Percentiles rank a stretch among this genome's conserved stretches.
Evolutionary conservation across 2,329 filamentous ascomycete species (phyloP).

Genomic region (Aspergillus tamarii): DNA sequence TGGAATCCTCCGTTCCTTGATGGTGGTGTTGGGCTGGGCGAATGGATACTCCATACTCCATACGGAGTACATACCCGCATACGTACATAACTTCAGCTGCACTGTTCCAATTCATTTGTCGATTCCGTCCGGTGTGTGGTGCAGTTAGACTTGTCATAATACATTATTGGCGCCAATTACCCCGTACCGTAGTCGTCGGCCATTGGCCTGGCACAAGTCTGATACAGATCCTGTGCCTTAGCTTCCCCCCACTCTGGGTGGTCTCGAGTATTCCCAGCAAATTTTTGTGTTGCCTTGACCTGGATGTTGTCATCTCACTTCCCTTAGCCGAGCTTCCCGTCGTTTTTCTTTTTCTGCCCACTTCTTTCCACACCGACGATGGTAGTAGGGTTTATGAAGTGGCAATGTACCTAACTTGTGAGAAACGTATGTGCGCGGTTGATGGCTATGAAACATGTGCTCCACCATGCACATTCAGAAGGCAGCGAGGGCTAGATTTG

Average conservation of each 20-base stretch:
- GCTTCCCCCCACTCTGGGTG: not conserved
- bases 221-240: slow-evolving; percentile 9
- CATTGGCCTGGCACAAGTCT: slow-evolving; percentile 5
- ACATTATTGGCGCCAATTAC: slow-evolving; percentile 12
- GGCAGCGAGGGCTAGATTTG: slow-evolving; percentile 3
- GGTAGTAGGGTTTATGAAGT: not conserved
- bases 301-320: slow-evolving; percentile 3
- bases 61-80: slow-evolving; percentile 13
- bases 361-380: slow-evolving; percentile 2
- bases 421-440: not conserved
- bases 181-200: not conserved
- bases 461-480: slow-evolving; percentile 3
- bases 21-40: not conserved
- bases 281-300: not conserved
- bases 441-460: slow-evolving; percentile 1
- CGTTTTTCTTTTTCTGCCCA: not conserved
- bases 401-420: not conserved
- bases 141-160: slow-evolving; percentile 20
- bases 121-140: slow-evolving; percentile 6
- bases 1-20: slow-evolving; percentile 13
- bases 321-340: slow-evolving; percentile 8
- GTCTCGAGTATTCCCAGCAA: not conserved
- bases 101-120: slow-evolving; percentile 2
- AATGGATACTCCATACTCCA: not conserved
- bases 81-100: not conserved